Evolutionary conservation across 2,329 filamentous ascomycete species (phyloP), one percentile per base, ranked within the genome.

Genomic region (Penicillium sp.): DNA sequence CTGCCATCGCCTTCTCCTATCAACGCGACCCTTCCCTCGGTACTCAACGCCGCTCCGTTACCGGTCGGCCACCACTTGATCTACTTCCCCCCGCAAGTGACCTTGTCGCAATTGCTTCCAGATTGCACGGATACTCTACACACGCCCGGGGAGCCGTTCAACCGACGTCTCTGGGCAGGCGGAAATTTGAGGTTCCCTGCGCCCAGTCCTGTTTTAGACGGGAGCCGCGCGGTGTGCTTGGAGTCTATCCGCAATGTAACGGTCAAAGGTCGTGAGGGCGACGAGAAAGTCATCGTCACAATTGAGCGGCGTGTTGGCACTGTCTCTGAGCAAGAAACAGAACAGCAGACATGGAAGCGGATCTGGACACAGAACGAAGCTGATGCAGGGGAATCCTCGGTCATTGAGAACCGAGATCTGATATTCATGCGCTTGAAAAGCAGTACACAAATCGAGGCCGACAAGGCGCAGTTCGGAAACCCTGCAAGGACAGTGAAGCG

Each of bases 111-210:
- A 32, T 82, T 97, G 41, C 81, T 91, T 16, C 78, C 85, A 1
- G 94, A 99, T 75, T 93, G 94, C 53, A 95, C 92, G 1, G 93
- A 97, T 70, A 78, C 83, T 4, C 79, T 88, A 49, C 91, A 96
- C 68, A 86, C 81, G 22, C 93, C 93, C 0, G 90, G 88, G 1
- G 69, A 70, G 4, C 85, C 86, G 1, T 96, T 89, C 69, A 81
- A 81, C 47, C 83, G 89, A 21, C 86, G 94, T 16, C 85, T 99
- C 77, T 99, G 94, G 94, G 90, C 90, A 13, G 92, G 92, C 31
- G 94, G 93, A 0, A 81, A 81, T 39, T 73, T 97, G 8, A 68
- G 68, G 1, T 89, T 89, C 62, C 55, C 70, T 31, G 57, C 60
- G 16, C 57, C 68, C 46, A 63, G 52, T 11, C 66, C 72, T 18